Conservation (phyloP, 495 filamentous ascomycete species). For the Neurospora sp. region DNA sequence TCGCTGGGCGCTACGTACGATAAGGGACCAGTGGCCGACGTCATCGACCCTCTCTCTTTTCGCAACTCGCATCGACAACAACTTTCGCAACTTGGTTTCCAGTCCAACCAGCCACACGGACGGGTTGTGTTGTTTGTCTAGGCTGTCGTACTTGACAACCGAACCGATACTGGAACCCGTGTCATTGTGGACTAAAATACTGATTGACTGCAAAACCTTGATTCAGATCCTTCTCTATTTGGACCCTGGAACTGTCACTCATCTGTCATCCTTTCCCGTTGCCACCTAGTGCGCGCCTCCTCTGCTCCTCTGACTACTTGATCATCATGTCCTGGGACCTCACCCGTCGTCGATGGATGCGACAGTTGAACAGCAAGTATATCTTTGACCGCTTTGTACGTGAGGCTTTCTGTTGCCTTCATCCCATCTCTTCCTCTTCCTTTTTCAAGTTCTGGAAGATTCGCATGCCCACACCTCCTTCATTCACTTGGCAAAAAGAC, state of each 20-base stretch:
- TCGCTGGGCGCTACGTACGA: background rate
- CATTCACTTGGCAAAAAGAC: background rate
- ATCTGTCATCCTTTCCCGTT: background rate
- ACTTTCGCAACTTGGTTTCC: background rate
- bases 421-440: constrained; percentile 8
- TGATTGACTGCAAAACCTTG: background rate
- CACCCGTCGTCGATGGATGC: constrained; percentile 50
- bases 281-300: background rate
- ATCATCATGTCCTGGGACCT: constrained; percentile 44
- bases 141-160: background rate
- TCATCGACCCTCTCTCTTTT: background rate
- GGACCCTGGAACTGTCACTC: background rate
- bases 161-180: background rate
- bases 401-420: constrained; percentile 14
- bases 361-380: constrained; percentile 64
- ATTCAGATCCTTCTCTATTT: background rate
- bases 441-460: constrained; percentile 1
- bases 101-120: background rate
- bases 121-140: background rate
- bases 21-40: background rate
- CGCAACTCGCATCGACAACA: background rate
- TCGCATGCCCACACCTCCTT: background rate
- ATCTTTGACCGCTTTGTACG: constrained; percentile 74
- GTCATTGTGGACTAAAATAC: background rate
- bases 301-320: background rate